Conservation (phyloP, 306 rosid species). For the Luffa aegyptiaca region DNA sequence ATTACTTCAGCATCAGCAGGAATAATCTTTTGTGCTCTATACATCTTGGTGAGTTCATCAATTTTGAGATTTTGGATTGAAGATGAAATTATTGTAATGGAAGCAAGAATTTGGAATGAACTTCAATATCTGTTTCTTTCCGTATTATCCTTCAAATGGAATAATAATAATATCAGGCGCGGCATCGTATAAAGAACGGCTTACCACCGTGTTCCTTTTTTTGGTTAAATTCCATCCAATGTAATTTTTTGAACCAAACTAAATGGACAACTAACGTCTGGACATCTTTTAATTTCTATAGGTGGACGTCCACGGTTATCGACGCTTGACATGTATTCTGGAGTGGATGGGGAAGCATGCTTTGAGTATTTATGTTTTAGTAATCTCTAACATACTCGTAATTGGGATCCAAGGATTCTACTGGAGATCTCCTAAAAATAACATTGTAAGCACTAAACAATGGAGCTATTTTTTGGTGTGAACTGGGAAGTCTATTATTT, state of each 20-base stretch:
- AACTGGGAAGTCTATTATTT: neutral
- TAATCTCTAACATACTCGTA: slow-evolving; percentile 63
- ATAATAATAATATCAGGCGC: neutral
- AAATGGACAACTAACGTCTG: neutral
- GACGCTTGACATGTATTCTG: slow-evolving; percentile 41
- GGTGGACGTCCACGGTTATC: slow-evolving; percentile 59
- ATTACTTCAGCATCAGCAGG: slow-evolving; percentile 71
- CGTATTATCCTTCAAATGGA: neutral
- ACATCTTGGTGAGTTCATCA: slow-evolving; percentile 56
- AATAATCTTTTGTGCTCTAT: slow-evolving; percentile 55
- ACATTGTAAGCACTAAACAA: slow-evolving; percentile 43
- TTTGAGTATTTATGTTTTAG: slow-evolving; percentile 53
- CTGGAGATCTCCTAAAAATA: slow-evolving; percentile 47
- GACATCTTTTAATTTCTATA: slow-evolving; percentile 22
- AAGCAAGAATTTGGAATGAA: neutral
- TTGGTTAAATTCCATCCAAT: neutral
- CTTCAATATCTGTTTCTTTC: neutral
- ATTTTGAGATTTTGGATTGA: slow-evolving; percentile 3
- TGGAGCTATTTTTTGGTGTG: neutral
- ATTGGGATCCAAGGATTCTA: slow-evolving; percentile 72
- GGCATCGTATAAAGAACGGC: neutral
- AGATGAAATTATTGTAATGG: neutral
- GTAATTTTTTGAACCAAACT: neutral
- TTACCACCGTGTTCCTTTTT: neutral
- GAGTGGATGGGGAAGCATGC: slow-evolving; percentile 95